phyloP scores from a whole-genome alignment of 345 rosid species.

The Camelina laxa region DNA sequence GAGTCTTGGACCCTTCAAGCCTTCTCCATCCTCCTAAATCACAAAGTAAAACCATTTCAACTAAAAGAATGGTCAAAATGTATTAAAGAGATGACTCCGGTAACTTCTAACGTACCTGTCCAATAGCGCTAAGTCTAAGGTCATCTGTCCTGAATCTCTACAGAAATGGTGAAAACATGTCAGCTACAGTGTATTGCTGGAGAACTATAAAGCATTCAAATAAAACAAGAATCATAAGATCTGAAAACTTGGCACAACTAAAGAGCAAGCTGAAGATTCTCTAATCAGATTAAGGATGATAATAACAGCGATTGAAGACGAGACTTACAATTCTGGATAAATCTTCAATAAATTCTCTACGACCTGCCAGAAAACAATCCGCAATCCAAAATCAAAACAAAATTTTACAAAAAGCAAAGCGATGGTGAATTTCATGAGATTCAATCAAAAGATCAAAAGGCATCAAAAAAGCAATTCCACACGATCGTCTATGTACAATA shows the following conservation, averaged over 20 bases:
- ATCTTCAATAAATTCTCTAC: slow-evolving; percentile 69
- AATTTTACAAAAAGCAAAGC: slow-evolving; percentile 1
- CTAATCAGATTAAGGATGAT: neutral
- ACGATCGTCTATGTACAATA: slow-evolving; percentile 1
- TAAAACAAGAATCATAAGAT: slow-evolving; percentile 3
- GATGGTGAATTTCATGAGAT: slow-evolving; percentile 18
- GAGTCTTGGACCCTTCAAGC: slow-evolving; percentile 71
- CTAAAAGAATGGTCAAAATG: slow-evolving; percentile 12
- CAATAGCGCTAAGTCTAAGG: slow-evolving; percentile 58
- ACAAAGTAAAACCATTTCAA: slow-evolving; percentile 27
- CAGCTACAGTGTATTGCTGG: slow-evolving; percentile 9
- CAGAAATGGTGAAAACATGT: slow-evolving; percentile 41
- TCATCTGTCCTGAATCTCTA: slow-evolving; percentile 63
- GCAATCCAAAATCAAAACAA: slow-evolving; percentile 32
- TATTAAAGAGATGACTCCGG: neutral
- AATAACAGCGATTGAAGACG: neutral
- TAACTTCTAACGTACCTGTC: slow-evolving; percentile 54
- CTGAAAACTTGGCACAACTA: slow-evolving; percentile 22
- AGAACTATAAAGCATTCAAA: slow-evolving; percentile 20
- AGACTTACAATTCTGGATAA: slow-evolving; percentile 61
- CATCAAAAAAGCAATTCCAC: slow-evolving; percentile 2
- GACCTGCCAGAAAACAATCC: slow-evolving; percentile 54
- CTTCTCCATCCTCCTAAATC: slow-evolving; percentile 67
- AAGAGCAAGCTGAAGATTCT: slow-evolving; percentile 12
- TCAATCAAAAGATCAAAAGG: slow-evolving; percentile 21